Base-by-base conservation (phyloP, 805 yeast genomes). In the Saccharomycopsis schoenii region DNA sequence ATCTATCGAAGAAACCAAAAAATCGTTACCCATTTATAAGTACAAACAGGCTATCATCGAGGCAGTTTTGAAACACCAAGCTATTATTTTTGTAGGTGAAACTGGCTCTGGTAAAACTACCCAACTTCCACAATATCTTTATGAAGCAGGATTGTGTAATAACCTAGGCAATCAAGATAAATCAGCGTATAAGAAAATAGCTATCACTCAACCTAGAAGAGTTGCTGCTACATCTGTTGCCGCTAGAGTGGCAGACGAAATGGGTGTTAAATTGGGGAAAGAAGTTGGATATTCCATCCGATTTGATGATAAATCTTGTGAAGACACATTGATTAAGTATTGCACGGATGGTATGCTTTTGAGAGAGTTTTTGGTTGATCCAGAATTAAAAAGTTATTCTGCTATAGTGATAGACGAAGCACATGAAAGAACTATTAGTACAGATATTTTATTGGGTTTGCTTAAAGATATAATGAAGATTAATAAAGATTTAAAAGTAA, bases 21-120 rank as follows among this genome's bases (percentile, higher is more conserved):
- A 78, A 66, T 82, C 88, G 0, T 75, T 91, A 17, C 97, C 97
- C 0, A 96, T 91, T 1, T 90, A 77, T 67, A 73, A 78, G 58
- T 86, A 81, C 67, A 75, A 92, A 55, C 75, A 79, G 1, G 78
- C 82, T 40, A 77, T 92, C 17, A 71, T 92, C 37, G 75, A 77
- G 0, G 84, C 89, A 0, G 79, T 92, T 10, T 70, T 72, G 25
- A 74, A 79, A 34, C 79, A 86, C 66, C 96, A 89, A 69, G 83
- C 86, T 0, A 66, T 88, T 42, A 84, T 88, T 51, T 83, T 88
- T 39, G 93, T 88, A 47, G 96, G 96, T 61, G 96, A 88, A 69
- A 88, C 96, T 0, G 96, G 97, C 55, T 91, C 97, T 0, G 97
- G 97, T 68, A 92, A 92, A 68, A 92, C 97, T 0, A 92, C 97